phyloP scores from a whole-genome alignment of 106 monocot genomes.

The Apostasia shenzhenica region DNA sequence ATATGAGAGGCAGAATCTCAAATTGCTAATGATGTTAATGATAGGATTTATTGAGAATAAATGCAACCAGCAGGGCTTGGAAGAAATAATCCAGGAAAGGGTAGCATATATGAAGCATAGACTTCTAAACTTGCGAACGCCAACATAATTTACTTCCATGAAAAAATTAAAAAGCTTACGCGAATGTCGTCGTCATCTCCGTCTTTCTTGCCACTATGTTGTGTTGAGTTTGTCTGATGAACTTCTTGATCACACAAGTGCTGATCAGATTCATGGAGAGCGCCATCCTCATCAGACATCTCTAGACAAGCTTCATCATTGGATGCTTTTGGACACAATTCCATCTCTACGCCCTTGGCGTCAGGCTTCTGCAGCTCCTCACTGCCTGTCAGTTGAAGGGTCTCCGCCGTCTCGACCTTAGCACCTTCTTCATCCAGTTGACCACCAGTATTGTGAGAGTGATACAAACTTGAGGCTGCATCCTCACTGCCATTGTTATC shows the following conservation, averaged over 20 bases:
- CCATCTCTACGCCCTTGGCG: constrained; percentile 9
- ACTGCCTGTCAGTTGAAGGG: constrained; percentile 12
- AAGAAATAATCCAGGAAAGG: neutral
- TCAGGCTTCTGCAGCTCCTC: constrained; percentile 12
- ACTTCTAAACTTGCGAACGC: neutral
- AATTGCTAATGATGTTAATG: no score
- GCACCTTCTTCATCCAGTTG: constrained; percentile 29
- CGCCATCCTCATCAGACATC: constrained; percentile 18
- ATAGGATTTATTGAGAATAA: no score
- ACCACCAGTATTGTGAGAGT: constrained; percentile 29
- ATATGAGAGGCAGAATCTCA: no score
- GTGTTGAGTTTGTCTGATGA: constrained; percentile 6
- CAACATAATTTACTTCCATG: neutral
- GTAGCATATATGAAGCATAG: neutral
- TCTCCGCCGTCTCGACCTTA: constrained; percentile 14
- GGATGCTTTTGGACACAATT: constrained; percentile 1
- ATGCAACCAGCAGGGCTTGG: neutral
- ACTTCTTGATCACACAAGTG: constrained; percentile 25
- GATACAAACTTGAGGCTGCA: constrained; percentile 42
- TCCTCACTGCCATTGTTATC: constrained; percentile 38
- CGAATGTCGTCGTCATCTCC: neutral
- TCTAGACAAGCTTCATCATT: constrained; percentile 2
- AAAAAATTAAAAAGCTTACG: neutral
- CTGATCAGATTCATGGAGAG: constrained; percentile 16
- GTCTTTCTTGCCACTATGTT: constrained; percentile 18